Conservation (phyloP, 306 rosid genomes). For the Dryas alaskensis region DNA sequence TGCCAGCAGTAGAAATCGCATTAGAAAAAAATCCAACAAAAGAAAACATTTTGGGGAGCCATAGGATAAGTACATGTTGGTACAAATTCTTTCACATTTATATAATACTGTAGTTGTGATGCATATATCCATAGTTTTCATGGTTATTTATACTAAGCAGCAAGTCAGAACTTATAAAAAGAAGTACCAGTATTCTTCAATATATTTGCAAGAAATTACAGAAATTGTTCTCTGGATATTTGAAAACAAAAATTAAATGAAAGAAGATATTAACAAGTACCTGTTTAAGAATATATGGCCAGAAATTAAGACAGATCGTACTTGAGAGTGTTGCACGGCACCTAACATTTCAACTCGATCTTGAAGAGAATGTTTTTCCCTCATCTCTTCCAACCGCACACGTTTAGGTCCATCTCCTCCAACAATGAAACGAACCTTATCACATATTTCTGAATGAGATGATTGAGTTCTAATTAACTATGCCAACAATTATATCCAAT, state of each 20-base stretch:
- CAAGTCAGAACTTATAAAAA: neutral
- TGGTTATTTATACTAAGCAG: no score
- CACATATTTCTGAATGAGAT: slow-evolving; percentile 29
- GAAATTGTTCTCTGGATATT: neutral
- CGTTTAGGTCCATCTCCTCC: slow-evolving; percentile 97
- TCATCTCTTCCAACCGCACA: slow-evolving; percentile 93
- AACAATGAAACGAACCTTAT: slow-evolving; percentile 81
- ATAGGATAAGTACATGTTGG: neutral
- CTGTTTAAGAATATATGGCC: slow-evolving; percentile 95
- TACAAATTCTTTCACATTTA: neutral
- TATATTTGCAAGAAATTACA: neutral
- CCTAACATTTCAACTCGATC: slow-evolving; percentile 96
- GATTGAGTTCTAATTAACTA: slow-evolving; percentile 16
- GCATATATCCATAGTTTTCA: neutral
- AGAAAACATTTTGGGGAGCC: neutral
- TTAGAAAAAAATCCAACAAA: slow-evolving; percentile 1
- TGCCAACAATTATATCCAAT: neutral
- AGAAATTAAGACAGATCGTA: slow-evolving; percentile 64
- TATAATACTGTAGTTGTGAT: neutral
- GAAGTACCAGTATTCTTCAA: neutral
- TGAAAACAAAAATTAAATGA: neutral
- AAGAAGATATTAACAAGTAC: slow-evolving; percentile 28
- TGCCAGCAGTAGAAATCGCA: slow-evolving; percentile 28
- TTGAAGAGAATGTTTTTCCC: slow-evolving; percentile 89
- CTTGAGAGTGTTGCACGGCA: slow-evolving; percentile 80